Conservation (phyloP, 2,329 filamentous ascomycete species). For the Fusarium duplospermum region DNA sequence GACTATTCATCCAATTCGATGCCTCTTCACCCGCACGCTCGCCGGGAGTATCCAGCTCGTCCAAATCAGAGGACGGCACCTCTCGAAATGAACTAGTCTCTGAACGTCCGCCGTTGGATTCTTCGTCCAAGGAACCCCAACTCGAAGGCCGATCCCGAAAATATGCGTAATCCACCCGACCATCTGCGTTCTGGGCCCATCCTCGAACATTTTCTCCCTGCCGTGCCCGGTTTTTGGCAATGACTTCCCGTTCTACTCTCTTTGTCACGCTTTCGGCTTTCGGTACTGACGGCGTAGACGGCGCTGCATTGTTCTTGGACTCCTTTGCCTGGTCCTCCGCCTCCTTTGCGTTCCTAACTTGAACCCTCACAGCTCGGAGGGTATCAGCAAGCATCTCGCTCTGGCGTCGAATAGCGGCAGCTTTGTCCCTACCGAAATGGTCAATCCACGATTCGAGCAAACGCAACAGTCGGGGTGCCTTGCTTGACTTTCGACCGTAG, state of each 20-base stretch:
- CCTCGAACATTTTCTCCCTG: not conserved
- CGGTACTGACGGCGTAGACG: not conserved
- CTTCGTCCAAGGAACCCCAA: not conserved
- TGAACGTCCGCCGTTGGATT: not conserved
- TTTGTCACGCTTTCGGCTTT: not conserved
- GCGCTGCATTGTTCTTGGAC: not conserved
- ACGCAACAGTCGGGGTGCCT: slow-evolving; percentile 51
- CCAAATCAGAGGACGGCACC: not conserved
- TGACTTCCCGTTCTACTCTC: not conserved
- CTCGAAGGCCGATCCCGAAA: not conserved
- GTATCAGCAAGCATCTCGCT: slow-evolving; percentile 25
- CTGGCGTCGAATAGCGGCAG: slow-evolving; percentile 4
- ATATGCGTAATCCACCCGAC: not conserved
- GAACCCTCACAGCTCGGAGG: slow-evolving; percentile 9
- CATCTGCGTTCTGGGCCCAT: not conserved
- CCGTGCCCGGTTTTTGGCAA: not conserved
- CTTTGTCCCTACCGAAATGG: slow-evolving; percentile 40
- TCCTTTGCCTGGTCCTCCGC: not conserved
- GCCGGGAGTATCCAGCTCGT: slow-evolving; percentile 1
- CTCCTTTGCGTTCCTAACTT: slow-evolving; percentile 5
- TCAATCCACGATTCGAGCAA: slow-evolving; percentile 59
- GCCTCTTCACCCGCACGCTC: slow-evolving; percentile 8
- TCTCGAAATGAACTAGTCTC: not conserved
- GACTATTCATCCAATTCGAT: slow-evolving; percentile 29
- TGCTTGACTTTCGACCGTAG: slow-evolving; percentile 24